Percentiles rank a stretch among this genome's conserved stretches.
Conservation (phyloP, 345 rosid genomes). For the Salix brachista region DNA sequence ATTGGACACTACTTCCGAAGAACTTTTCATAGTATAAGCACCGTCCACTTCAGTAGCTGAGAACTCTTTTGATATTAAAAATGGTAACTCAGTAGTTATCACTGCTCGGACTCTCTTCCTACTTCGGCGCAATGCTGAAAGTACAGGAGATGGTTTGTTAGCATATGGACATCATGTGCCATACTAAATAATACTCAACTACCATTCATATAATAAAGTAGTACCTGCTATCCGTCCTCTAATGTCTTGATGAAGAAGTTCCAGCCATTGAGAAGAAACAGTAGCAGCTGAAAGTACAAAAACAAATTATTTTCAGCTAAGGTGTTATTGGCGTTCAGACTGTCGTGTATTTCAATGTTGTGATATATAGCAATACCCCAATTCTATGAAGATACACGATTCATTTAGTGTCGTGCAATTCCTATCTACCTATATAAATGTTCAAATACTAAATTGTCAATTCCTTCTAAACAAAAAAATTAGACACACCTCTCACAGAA, state of each 20-base stretch:
- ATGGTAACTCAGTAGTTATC: constrained; percentile 68
- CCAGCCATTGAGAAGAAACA: constrained; percentile 92
- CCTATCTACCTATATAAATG: neutral
- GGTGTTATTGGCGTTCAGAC: constrained; percentile 19
- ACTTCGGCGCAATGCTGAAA: constrained; percentile 82
- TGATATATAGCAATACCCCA: neutral
- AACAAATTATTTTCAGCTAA: constrained; percentile 17
- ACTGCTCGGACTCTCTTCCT: constrained; percentile 80
- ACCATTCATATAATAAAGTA: constrained; percentile 2
- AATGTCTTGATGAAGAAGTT: constrained; percentile 87
- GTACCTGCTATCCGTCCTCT: constrained; percentile 85
- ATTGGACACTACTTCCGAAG: constrained; percentile 32
- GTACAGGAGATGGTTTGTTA: constrained; percentile 13
- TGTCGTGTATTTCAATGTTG: constrained; percentile 22
- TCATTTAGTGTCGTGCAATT: neutral
- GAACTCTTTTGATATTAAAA: constrained; percentile 69
- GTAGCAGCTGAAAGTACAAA: constrained; percentile 63
- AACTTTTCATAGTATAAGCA: constrained; percentile 19
- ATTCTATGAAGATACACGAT: neutral
- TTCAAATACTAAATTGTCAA: neutral
- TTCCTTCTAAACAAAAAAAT: neutral
- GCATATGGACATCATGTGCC: neutral
- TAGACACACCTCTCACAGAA: constrained; percentile 58
- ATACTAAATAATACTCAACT: neutral
- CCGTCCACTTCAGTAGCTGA: constrained; percentile 42